These are phyloP conservation scores for Arthonia radiata DNA, from an alignment of 495 filamentous ascomycete species.

Conservation along the genomic window DNA sequence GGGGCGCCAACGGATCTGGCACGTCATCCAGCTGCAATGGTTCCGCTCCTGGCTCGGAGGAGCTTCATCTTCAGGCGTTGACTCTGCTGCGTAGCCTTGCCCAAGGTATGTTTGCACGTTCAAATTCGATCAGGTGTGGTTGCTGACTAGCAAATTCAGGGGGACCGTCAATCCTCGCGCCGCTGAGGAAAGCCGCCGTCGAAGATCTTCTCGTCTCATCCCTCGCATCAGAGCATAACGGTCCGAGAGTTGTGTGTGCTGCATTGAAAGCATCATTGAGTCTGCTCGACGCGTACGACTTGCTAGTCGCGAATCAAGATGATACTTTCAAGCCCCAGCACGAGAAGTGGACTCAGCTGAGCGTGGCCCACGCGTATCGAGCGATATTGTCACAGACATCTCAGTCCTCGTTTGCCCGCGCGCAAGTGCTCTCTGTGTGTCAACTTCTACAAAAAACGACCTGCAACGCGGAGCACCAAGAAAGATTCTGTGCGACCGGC, in stretches of 20 bases:
- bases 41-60: too few species aligned
- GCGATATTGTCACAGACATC: slow-evolving; percentile 39
- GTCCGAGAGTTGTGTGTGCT: slow-evolving; percentile 38
- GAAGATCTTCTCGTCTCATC: slow-evolving; percentile 42
- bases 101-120: slow-evolving; percentile 46
- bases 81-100: slow-evolving; percentile 63
- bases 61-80: slow-evolving; percentile 50
- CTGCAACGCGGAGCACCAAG: slow-evolving; percentile 40
- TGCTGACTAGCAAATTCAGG: slow-evolving; percentile 26
- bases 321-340: too few species aligned
- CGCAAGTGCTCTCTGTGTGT: slow-evolving; percentile 26
- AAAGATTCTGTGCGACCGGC: slow-evolving; percentile 37
- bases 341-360: too few species aligned
- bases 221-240: slow-evolving; percentile 37
- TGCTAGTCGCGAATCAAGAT: too few species aligned
- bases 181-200: slow-evolving; percentile 39
- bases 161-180: slow-evolving; percentile 51
- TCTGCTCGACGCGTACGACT: slow-evolving; percentile 37
- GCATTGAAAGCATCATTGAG: slow-evolving; percentile 52
- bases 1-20: too few species aligned
- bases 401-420: slow-evolving; percentile 21
- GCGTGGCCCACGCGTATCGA: too few species aligned
- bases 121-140: slow-evolving; percentile 1
- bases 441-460: slow-evolving; percentile 24
- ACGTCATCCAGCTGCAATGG: too few species aligned